phyloP scores from a whole-genome alignment of 192 early-diverging fungal species.

The Chytriomyces confervae region DNA sequence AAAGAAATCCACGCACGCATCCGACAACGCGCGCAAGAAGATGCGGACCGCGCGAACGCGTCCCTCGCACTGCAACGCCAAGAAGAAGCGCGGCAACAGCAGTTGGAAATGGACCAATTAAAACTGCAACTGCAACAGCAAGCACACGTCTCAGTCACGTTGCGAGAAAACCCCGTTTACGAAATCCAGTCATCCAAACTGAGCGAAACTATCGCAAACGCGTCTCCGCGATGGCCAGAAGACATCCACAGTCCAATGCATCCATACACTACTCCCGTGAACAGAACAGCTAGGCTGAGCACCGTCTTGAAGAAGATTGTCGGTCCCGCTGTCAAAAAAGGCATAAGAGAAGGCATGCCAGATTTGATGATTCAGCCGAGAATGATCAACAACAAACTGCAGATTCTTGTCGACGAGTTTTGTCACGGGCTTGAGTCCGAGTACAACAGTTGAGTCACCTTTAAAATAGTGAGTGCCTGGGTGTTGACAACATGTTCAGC shows the following conservation, averaged over 20 bases:
- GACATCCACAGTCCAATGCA: slow-evolving; percentile 17
- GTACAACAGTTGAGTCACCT: background rate
- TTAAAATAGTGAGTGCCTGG: background rate
- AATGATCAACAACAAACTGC: slow-evolving; percentile 42
- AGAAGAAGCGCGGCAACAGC: background rate
- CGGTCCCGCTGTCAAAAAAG: slow-evolving; percentile 18
- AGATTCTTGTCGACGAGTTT: slow-evolving; percentile 39
- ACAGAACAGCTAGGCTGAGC: background rate
- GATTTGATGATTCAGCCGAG: slow-evolving; percentile 45
- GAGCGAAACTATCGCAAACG: slow-evolving; percentile 9
- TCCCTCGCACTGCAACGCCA: background rate
- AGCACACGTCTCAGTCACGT: background rate
- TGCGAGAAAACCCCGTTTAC: background rate
- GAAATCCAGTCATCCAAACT: background rate
- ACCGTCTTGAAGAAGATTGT: slow-evolving; percentile 30
- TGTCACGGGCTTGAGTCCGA: slow-evolving; percentile 33
- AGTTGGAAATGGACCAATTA: background rate
- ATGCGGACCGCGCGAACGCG: slow-evolving; percentile 2
- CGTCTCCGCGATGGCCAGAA: slow-evolving; percentile 29
- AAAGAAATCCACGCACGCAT: slow-evolving; percentile 28
- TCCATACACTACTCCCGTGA: slow-evolving; percentile 19
- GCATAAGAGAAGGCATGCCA: slow-evolving; percentile 32
- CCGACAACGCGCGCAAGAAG: slow-evolving; percentile 13
- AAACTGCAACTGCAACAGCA: background rate
- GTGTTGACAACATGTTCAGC: slow-evolving; percentile 2